Percentiles rank a stretch among this genome's conserved stretches.
Evolutionary conservation across 306 rosid species (phyloP).

Genomic region (Castanea mollissima): DNA sequence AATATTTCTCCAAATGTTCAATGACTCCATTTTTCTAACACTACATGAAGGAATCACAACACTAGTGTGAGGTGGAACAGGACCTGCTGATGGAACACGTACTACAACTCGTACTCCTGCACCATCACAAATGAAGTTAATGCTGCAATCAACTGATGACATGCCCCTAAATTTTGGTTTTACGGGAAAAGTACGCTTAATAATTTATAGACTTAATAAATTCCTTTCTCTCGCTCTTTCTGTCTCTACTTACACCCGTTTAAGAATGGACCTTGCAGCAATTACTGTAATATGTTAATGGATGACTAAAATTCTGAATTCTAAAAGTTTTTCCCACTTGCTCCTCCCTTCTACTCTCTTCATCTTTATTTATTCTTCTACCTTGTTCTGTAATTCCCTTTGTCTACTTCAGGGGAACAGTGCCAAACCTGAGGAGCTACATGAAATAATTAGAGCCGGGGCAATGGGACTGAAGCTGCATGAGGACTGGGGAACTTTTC

Average conservation of each 20-base stretch:
- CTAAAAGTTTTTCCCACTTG: background rate
- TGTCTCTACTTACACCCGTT: background rate
- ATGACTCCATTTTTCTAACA: slow-evolving; percentile 10
- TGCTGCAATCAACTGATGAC: slow-evolving; percentile 88
- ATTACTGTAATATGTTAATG: no score
- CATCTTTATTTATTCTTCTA: background rate
- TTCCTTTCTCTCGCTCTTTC: background rate
- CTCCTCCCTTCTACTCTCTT: background rate
- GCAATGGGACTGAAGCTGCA: slow-evolving; percentile 98
- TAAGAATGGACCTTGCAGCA: background rate
- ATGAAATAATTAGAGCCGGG: slow-evolving; percentile 73
- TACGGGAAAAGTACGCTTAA: slow-evolving; percentile 72
- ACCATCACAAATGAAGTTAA: slow-evolving; percentile 68
- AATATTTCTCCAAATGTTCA: background rate
- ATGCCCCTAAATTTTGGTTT: slow-evolving; percentile 90
- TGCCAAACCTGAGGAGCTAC: slow-evolving; percentile 64
- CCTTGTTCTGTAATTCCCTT: background rate
- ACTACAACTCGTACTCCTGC: slow-evolving; percentile 97
- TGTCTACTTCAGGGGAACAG: slow-evolving; percentile 67
- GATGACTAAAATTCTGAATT: background rate
- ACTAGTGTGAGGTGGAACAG: slow-evolving; percentile 93
- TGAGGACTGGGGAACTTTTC: slow-evolving; percentile 97
- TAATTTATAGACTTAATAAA: background rate
- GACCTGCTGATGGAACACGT: slow-evolving; percentile 88
- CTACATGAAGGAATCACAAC: slow-evolving; percentile 77